These are phyloP conservation scores for Anthoceros angustus DNA, from an alignment of 225 moss, liverwort and hornwort species.

Conservation along the genomic window DNA sequence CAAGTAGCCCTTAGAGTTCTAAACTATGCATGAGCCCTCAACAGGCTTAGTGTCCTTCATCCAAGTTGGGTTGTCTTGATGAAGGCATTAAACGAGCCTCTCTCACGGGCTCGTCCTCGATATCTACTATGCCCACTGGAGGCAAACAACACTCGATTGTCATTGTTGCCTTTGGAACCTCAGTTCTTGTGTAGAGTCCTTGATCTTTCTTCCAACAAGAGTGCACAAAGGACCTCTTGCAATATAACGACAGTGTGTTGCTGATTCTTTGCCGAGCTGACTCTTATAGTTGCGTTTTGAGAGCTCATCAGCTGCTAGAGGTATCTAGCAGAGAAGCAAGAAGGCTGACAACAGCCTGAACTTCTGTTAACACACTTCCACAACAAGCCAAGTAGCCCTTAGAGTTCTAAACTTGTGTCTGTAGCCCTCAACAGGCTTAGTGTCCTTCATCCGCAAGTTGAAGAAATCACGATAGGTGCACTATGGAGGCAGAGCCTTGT, in stretches of 20 bases:
- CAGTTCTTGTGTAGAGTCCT: background rate
- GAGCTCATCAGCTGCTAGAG: background rate
- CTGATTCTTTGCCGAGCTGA: background rate
- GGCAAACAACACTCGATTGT: background rate
- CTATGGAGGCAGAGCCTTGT: background rate
- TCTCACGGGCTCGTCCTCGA: background rate
- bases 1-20: background rate
- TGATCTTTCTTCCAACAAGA: background rate
- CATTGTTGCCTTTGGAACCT: background rate
- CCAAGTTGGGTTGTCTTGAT: background rate
- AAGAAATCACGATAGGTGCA: background rate
- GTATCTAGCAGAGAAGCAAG: background rate
- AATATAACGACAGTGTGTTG: background rate
- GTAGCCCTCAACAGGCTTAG: too few species aligned
- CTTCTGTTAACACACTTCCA: background rate
- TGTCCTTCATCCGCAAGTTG: background rate
- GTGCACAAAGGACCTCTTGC: background rate
- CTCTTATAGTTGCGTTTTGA: background rate
- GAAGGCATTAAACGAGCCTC: background rate
- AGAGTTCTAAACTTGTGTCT: background rate
- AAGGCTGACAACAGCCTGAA: background rate
- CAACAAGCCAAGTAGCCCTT: background rate
- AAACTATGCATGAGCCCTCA: too few species aligned
- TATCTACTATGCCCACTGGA: background rate
- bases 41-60: too few species aligned